These are phyloP conservation scores for Asterella californica DNA, from an alignment of 225 moss, liverwort and hornwort genomes.

Conservation along the genomic window DNA sequence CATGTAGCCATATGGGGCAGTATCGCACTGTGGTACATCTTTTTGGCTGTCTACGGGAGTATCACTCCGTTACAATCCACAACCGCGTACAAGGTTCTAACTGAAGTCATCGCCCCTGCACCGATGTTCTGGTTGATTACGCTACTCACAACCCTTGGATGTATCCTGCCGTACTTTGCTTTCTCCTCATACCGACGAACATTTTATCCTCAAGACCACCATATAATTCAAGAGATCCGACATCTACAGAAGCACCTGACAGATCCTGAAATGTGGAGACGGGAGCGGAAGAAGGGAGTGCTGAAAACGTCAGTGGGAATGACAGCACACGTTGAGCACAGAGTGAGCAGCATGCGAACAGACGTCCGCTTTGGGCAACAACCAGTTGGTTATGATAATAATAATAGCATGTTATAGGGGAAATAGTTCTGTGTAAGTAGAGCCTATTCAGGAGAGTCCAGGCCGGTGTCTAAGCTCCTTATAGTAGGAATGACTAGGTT, in stretches of 20 bases:
- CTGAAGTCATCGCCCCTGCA: slow-evolving; percentile 65
- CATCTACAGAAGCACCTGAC: slow-evolving; percentile 92
- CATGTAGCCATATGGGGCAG: slow-evolving; percentile 96
- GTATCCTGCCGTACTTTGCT: slow-evolving; percentile 66
- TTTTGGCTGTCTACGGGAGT: slow-evolving; percentile 67
- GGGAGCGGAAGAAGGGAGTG: slow-evolving; percentile 82
- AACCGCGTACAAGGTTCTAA: slow-evolving; percentile 82
- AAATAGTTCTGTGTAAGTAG: slow-evolving; percentile 32
- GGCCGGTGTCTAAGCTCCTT: slow-evolving; percentile 5
- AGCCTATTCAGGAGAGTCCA: slow-evolving; percentile 19
- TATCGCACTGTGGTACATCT: slow-evolving; percentile 79
- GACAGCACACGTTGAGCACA: slow-evolving; percentile 81
- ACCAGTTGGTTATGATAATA: slow-evolving; percentile 30
- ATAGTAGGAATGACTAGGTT: slow-evolving; percentile 16
- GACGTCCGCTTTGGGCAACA: slow-evolving; percentile 50
- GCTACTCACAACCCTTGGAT: slow-evolving; percentile 52
- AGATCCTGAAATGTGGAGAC: slow-evolving; percentile 91
- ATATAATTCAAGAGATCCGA: slow-evolving; percentile 92
- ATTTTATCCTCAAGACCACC: slow-evolving; percentile 92
- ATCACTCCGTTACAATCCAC: slow-evolving; percentile 51
- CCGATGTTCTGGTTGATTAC: slow-evolving; percentile 80
- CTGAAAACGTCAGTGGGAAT: slow-evolving; percentile 73
- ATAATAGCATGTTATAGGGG: slow-evolving; percentile 23
- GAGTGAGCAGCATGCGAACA: slow-evolving; percentile 69
- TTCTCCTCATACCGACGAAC: slow-evolving; percentile 67